Evolutionary conservation across 2,329 filamentous ascomycete genomes (phyloP), one percentile per base, ranked within the genome.

Genomic region (Apiospora hydei): DNA sequence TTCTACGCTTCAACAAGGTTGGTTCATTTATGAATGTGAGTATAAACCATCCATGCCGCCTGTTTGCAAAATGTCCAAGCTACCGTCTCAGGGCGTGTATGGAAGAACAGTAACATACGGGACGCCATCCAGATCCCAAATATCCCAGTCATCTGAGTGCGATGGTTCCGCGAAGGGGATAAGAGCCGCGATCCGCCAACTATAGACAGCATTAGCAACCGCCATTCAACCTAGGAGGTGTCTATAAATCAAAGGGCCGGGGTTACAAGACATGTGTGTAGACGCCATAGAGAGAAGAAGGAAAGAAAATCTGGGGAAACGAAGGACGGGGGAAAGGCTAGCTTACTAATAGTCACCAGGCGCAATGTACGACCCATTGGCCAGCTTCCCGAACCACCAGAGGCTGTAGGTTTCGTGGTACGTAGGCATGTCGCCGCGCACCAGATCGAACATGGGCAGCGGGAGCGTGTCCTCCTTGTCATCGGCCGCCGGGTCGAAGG

Each of bases 371-470:
- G 34, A 26, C 14, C 67, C 67, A 18, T 69, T 49, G 44, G 44
- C 67, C 16, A 69, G 26, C 24, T 49, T 49, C 26, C 67, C 67
- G 26, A 69, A 69, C 67, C 67, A 69, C 67, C 67, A 69, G 26
- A 51, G 49, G 34, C 68, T 57, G 34, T 41, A 43, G 14, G 47
- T 26, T 6, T 41, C 18, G 21, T 43, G 46, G 26, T 49, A 30
- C 7, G 67, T 41, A n/a, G 47, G 18, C 68, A 69, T 38, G 21
- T 46, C 67, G 44, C 47, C 49, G 34, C 68, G 68, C 1, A 30
- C 8, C 18, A 51, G 21, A 10, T 69, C n/a, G 8, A 30, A 16
- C 24, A 49, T 38, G 10, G 67, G 67, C 67, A 69, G 67, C 4
- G n/a, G 18, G 8, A 49, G 5, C 34, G 67, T 69, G 44, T 38